A percentile compares a stretch with the other conserved stretches of the same genome.
Evolutionary conservation across 1,284 basidiomycete species (phyloP).

Genomic region (Ustilago sp.): DNA sequence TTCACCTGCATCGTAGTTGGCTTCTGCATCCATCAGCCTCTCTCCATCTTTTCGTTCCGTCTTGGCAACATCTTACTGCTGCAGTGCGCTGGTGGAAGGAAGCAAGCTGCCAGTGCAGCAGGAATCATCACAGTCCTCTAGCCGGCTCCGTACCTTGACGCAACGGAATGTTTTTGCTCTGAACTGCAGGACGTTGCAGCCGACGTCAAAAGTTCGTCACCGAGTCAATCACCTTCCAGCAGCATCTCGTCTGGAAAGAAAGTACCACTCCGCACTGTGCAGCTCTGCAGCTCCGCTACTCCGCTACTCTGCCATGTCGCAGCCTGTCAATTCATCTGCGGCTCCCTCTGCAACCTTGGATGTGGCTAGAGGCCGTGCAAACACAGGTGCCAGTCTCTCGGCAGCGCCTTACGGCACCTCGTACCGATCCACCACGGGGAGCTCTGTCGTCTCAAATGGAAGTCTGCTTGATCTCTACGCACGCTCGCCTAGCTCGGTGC

Average conservation of each 20-base stretch:
- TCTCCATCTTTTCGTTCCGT: background rate
- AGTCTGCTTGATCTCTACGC: slow-evolving; percentile 53
- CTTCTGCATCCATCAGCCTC: background rate
- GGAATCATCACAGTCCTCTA: background rate
- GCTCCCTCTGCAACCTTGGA: slow-evolving; percentile 15
- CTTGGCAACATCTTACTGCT: background rate
- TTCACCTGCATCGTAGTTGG: background rate
- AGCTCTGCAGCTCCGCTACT: background rate
- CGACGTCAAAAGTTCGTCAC: background rate
- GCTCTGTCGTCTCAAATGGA: slow-evolving; percentile 44
- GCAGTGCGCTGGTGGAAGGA: background rate
- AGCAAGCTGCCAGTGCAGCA: background rate
- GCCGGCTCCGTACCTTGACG: background rate
- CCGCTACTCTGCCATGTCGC: slow-evolving; percentile 18
- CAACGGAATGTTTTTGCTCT: background rate
- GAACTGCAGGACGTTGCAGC: background rate
- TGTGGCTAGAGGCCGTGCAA: slow-evolving; percentile 28
- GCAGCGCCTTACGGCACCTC: slow-evolving; percentile 28
- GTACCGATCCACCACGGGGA: slow-evolving; percentile 27
- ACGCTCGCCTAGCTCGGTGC: slow-evolving; percentile 32
- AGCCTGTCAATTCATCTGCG: slow-evolving; percentile 12
- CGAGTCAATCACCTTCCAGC: background rate
- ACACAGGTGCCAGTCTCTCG: slow-evolving; percentile 37
- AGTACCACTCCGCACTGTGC: background rate
- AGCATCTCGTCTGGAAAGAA: too few relatives aligned